Base-by-base conservation (phyloP, 768 basidiomycete genomes). In the Podaxis sp. region DNA sequence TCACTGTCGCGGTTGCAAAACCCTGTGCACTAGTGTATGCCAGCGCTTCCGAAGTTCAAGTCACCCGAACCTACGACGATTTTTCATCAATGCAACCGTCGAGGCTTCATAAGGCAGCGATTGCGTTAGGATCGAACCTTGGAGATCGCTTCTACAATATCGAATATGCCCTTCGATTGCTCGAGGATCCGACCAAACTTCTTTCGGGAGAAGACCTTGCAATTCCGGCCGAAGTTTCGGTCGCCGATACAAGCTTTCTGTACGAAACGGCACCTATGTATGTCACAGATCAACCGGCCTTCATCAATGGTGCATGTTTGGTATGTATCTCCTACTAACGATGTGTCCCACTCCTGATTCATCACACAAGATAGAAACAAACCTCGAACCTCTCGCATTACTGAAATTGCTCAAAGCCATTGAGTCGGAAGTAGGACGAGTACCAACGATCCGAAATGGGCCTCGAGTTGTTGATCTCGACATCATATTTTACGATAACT, bases 251-350 rank as follows among this genome's bases (percentile, higher is more conserved):
- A 0, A 95, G 93, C 70, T 92, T 95, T 75, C 71, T 98, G 77
- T 99, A 98, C 71, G 91, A 98, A 75, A 95, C 91, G 20, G 81
- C 88, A 11, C 93, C 97, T 0, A 99, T 99, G 97, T 99, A 99
- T 72, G 90, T 96, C 48, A 85, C 85, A 11, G 89, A 97, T 62
- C 97, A 99, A 72, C 90, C 89, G 12, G 77, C 80, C 38, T 99
- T 98, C 75, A 83, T 91, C 63, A 99, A 98, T 69, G 91, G 92
- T 66, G 93, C 92, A n/a, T 91, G 94, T 65, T 77, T 94, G 74
- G 96, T 96, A 65, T 17, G n/a, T 12, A n/a, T 58, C 44, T 56
- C 51, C 51, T 52, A 28, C 50, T 41, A 48, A 50, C 36, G 28
- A 52, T 38, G 15, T 58, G 56, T 46, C 20, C 44, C 6, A 15